Evolutionary conservation across 1,284 basidiomycete species (phyloP).

Genomic region (Coniferiporia sulphurascens): DNA sequence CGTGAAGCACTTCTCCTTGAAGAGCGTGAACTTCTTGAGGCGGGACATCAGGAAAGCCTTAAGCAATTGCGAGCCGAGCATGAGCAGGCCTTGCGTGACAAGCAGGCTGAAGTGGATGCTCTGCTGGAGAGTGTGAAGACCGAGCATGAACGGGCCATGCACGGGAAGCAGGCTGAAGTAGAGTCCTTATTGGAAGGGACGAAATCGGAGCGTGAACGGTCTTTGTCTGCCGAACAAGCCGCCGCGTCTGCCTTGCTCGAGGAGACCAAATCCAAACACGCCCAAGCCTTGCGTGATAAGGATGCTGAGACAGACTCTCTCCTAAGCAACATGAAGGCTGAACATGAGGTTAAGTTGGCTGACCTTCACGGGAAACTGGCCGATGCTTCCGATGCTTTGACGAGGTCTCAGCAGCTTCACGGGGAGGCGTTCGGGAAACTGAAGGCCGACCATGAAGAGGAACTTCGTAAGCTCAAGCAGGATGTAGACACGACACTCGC

Average conservation of each 20-base stretch:
- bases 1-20: slow-evolving; percentile 53
- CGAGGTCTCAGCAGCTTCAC: slow-evolving; percentile 47
- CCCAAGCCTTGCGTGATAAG: slow-evolving; percentile 29
- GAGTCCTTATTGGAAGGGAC: slow-evolving; percentile 11
- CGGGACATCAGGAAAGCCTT: slow-evolving; percentile 15
- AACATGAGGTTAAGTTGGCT: slow-evolving; percentile 32
- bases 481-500: slow-evolving; percentile 46
- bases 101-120: slow-evolving; percentile 21
- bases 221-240: slow-evolving; percentile 33
- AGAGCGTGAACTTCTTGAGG: slow-evolving; percentile 43
- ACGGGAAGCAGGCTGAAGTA: slow-evolving; percentile 22
- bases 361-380: slow-evolving; percentile 42
- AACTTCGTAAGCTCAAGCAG: slow-evolving; percentile 41
- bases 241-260: slow-evolving; percentile 23
- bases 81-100: slow-evolving; percentile 31
- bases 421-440: slow-evolving; percentile 47
- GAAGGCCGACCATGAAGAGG: slow-evolving; percentile 41
- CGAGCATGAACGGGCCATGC: slow-evolving; percentile 33
- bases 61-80: slow-evolving; percentile 25
- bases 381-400: slow-evolving; percentile 37
- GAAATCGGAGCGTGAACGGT: slow-evolving; percentile 27
- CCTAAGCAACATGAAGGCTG: slow-evolving; percentile 18
- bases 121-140: slow-evolving; percentile 15
- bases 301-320: slow-evolving; percentile 16
- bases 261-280: slow-evolving; percentile 29